phyloP scores from a whole-genome alignment of 345 rosid genomes.

The Excoecaria cochinchinensis region DNA sequence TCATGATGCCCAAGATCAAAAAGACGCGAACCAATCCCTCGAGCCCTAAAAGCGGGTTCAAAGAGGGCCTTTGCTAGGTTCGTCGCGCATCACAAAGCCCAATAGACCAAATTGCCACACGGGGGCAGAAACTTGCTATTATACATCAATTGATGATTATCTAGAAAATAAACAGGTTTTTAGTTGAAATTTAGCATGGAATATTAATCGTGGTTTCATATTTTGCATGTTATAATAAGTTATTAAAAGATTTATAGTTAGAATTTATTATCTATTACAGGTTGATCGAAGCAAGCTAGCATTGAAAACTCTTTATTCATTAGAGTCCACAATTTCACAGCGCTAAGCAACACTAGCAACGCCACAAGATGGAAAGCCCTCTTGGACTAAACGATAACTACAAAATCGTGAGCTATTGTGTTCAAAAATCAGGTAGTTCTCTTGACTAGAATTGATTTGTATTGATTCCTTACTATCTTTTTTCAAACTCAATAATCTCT shows the following conservation, averaged over 20 bases:
- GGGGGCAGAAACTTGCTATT: slow-evolving; percentile 86
- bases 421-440: slow-evolving; percentile 67
- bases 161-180: slow-evolving; percentile 54
- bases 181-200: background rate
- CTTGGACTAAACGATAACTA: slow-evolving; percentile 68
- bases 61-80: too few species aligned
- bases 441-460: background rate
- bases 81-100: too few species aligned
- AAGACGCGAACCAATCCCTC: too few species aligned
- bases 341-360: slow-evolving; percentile 57
- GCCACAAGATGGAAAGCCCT: slow-evolving; percentile 61
- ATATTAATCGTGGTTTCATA: background rate
- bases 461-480: background rate
- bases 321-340: slow-evolving; percentile 67
- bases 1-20: too few species aligned
- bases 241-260: background rate
- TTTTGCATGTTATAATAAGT: background rate
- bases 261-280: slow-evolving; percentile 34
- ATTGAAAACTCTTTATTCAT: slow-evolving; percentile 54
- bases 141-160: slow-evolving; percentile 47
- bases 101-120: slow-evolving; percentile 97
- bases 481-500: background rate
- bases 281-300: slow-evolving; percentile 51
- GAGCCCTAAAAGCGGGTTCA: too few species aligned
- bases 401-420: slow-evolving; percentile 52